These are phyloP conservation scores for Irpex sp. DNA, from an alignment of 1,284 basidiomycete species.

Conservation along the genomic window DNA sequence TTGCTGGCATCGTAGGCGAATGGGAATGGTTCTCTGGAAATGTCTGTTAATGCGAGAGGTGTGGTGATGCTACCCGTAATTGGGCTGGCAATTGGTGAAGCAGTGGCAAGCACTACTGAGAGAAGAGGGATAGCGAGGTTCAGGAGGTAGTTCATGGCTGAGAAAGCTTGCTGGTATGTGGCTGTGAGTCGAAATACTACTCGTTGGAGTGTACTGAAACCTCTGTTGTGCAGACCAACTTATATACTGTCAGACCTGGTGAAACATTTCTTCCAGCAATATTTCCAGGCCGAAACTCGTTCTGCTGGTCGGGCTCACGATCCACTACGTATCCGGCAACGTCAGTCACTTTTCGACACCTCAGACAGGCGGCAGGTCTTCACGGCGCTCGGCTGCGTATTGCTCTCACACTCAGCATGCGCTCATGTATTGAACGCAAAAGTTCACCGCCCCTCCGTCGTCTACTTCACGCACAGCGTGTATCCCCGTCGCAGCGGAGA, in stretches of 20 bases:
- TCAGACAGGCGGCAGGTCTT: background rate
- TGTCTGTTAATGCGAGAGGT: conserved; percentile 1
- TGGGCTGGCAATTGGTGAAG: conserved; percentile 2
- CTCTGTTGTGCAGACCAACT: background rate
- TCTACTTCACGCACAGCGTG: background rate
- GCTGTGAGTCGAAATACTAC: background rate
- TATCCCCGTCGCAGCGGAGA: background rate
- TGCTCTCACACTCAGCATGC: conserved; percentile 1
- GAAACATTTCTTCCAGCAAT: background rate
- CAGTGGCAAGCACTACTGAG: background rate
- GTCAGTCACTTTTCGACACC: background rate
- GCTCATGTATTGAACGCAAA: background rate
- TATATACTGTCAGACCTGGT: background rate
- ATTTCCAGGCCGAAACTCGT: background rate
- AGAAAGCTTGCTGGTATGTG: background rate
- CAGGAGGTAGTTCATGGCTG: background rate
- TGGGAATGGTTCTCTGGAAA: conserved; percentile 4
- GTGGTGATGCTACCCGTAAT: conserved; percentile 11
- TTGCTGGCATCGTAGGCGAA: conserved; percentile 10
- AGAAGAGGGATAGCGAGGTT: conserved; percentile 1
- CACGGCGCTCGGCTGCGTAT: background rate
- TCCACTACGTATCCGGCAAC: background rate
- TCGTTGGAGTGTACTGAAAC: background rate
- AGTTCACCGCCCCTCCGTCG: background rate
- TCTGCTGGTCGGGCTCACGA: background rate